These are phyloP conservation scores for Vicia villosa DNA, from an alignment of 306 rosid genomes.

Conservation along the genomic window DNA sequence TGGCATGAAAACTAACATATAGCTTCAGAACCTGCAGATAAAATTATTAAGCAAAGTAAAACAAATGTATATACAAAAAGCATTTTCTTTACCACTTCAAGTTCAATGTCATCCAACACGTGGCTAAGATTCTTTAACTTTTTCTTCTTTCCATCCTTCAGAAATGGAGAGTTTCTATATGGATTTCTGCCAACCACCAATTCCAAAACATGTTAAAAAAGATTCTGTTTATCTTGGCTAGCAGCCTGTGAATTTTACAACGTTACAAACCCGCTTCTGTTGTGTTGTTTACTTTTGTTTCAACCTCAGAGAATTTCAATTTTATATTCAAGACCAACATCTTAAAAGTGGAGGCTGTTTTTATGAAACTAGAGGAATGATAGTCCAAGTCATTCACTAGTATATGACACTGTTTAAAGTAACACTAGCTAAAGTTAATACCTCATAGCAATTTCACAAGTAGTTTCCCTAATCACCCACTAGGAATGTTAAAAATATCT, in stretches of 20 bases:
- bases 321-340: conserved; percentile 27
- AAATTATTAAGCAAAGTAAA: conserved; percentile 1
- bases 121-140: conserved; percentile 45
- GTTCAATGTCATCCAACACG: conserved; percentile 60
- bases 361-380: conserved; percentile 8
- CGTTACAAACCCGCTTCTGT: conserved; percentile 3
- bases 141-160: conserved; percentile 45
- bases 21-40: conserved; percentile 32
- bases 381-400: conserved; percentile 20
- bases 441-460: background rate
- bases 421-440: conserved; percentile 27
- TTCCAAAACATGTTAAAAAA: conserved; percentile 17
- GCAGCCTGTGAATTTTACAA: conserved; percentile 22
- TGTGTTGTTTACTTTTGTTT: conserved; percentile 6
- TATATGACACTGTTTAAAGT: background rate
- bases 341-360: conserved; percentile 19
- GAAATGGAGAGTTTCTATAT: conserved; percentile 47
- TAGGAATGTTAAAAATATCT: conserved; percentile 9
- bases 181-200: conserved; percentile 42
- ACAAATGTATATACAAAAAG: conserved; percentile 3
- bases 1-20: background rate
- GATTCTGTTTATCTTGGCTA: conserved; percentile 8
- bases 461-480: conserved; percentile 11
- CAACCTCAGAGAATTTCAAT: conserved; percentile 14
- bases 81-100: conserved; percentile 60